A percentile compares a stretch with the other conserved stretches of the same genome.
Conservation (phyloP, 352 stramenopile genomes). For the Pythium aquatile region DNA sequence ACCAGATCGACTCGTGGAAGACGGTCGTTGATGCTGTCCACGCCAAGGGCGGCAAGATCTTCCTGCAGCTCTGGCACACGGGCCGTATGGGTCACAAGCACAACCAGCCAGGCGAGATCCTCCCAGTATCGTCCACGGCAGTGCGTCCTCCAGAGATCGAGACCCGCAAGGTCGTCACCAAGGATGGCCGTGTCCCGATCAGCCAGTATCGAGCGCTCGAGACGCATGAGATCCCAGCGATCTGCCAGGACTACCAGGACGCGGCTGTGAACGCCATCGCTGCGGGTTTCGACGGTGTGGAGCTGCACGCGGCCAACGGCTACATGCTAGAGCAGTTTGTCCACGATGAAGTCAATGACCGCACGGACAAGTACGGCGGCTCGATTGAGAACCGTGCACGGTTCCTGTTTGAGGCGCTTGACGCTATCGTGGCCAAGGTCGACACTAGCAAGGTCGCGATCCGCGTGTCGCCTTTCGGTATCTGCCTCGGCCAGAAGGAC, state of each 20-base stretch:
- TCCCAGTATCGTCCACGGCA: constrained; percentile 36
- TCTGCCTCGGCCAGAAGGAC: constrained; percentile 38
- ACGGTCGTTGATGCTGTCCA: constrained; percentile 52
- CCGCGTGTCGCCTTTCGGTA: constrained; percentile 21
- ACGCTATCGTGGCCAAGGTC: constrained; percentile 26
- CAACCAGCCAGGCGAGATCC: constrained; percentile 21
- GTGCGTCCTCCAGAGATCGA: constrained; percentile 5
- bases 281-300: constrained; percentile 32
- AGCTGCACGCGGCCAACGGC: constrained; percentile 85
- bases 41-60: constrained; percentile 57
- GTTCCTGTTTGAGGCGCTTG: constrained; percentile 55
- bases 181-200: constrained; percentile 23
- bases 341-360: constrained; percentile 53
- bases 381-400: constrained; percentile 63
- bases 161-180: background rate
- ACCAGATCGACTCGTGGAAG: constrained; percentile 42
- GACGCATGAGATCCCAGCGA: constrained; percentile 57
- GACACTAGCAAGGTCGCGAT: constrained; percentile 21
- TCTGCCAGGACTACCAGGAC: constrained; percentile 60
- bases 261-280: constrained; percentile 42
- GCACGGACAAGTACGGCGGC: constrained; percentile 75
- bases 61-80: constrained; percentile 75
- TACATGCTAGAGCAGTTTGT: constrained; percentile 90
- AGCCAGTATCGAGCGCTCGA: constrained; percentile 49
- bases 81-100: constrained; percentile 50